Percentiles rank a stretch among this genome's conserved stretches.
These are phyloP conservation scores for Aureobasidium sp. DNA, from an alignment of 2,329 filamentous ascomycete species.

Conservation along the genomic window DNA sequence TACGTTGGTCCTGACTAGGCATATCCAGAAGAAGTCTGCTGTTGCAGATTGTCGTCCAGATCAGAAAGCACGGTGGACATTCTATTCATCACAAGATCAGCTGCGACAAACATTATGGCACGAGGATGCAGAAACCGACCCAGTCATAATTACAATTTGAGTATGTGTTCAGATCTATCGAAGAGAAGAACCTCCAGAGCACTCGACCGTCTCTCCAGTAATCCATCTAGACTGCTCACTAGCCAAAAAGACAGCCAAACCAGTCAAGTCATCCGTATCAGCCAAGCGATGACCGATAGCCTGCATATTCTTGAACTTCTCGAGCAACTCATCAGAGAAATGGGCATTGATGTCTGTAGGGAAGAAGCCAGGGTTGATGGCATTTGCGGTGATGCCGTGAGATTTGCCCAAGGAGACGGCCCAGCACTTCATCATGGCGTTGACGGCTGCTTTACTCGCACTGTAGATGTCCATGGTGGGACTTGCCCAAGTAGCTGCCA, in stretches of 20 bases:
- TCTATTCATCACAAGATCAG: too few relatives aligned
- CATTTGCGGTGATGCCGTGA: constrained; percentile 17
- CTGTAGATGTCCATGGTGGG: constrained; percentile 47
- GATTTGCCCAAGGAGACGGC: constrained; percentile 16
- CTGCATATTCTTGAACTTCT: constrained; percentile 35
- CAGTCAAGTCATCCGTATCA: constrained; percentile 40
- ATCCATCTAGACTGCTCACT: constrained; percentile 41
- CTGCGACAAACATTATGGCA: too few relatives aligned
- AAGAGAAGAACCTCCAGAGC: constrained; percentile 2
- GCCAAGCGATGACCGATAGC: constrained; percentile 39
- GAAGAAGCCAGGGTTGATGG: constrained; percentile 16
- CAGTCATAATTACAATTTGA: neutral
- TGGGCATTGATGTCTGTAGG: constrained; percentile 17
- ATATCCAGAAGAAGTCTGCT: too few relatives aligned
- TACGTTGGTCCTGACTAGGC: neutral
- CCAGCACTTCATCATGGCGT: constrained; percentile 15
- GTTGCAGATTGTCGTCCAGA: too few relatives aligned
- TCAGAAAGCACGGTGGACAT: too few relatives aligned
- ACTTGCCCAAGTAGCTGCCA: constrained; percentile 47
- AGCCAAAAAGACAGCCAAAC: constrained; percentile 38
- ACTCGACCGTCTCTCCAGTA: constrained; percentile 34
- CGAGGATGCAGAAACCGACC: too few relatives aligned
- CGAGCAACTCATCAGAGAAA: constrained; percentile 18
- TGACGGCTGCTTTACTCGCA: constrained; percentile 16
- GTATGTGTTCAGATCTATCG: neutral